Evolutionary conservation across 345 rosid genomes (phyloP).

Genomic region (Murraya paniculata): DNA sequence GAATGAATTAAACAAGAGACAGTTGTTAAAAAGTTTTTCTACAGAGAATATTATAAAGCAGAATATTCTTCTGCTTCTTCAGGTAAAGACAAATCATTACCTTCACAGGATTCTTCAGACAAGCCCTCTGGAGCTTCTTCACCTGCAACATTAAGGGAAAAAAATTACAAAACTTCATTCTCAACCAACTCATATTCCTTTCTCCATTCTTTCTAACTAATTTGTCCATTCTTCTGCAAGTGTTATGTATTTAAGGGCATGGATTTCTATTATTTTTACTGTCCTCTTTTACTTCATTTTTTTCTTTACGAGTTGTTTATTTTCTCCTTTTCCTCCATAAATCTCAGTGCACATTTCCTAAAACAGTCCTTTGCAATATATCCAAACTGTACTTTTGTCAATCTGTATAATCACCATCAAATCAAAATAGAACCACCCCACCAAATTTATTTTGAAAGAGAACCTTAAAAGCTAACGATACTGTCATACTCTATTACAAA

Average conservation of each 20-base stretch:
- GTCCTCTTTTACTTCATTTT: neutral
- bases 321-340: neutral
- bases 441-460: neutral
- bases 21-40: conserved; percentile 6
- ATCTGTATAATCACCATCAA: neutral
- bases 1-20: conserved; percentile 18
- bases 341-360: neutral
- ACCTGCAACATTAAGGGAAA: conserved; percentile 49
- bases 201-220: neutral
- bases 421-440: neutral
- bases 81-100: conserved; percentile 27
- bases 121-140: conserved; percentile 87
- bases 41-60: neutral
- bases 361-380: neutral
- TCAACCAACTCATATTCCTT: conserved; percentile 7
- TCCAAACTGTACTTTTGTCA: neutral
- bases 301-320: neutral
- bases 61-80: neutral
- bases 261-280: neutral
- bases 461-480: neutral
- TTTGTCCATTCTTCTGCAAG: neutral
- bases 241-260: neutral
- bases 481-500: neutral
- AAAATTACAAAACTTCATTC: conserved; percentile 16
- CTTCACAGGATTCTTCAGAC: conserved; percentile 89